Evolutionary conservation across 2,329 filamentous ascomycete genomes (phyloP), one percentile per base, ranked within the genome.

Genomic region (Daldinia sp.): DNA sequence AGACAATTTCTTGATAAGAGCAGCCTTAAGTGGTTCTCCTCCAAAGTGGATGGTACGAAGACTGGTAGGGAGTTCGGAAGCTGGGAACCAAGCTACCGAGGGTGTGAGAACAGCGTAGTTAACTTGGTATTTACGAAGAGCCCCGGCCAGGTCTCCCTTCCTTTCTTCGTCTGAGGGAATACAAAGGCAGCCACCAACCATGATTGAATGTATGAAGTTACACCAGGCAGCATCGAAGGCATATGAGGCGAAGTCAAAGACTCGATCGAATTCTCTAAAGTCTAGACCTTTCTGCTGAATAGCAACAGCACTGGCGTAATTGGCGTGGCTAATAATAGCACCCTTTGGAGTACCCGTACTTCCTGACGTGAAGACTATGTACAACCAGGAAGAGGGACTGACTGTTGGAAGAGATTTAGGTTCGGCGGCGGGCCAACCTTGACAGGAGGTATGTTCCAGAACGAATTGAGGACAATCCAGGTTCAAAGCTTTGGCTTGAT

Each of bases 331-430:
- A n/a, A 41, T 41, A 13, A 41, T 41, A 23, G 80, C 79, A 34
- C 82, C 81, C 72, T 83, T 83, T 4, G 81, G 81, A 25, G 74
- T 73, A 3, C 81, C 81, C 1, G 81, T 83, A 15, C 79, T 82
- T 17, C 81, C 81, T 11, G 81, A 83, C 25, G 81, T 83, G 68
- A 82, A 83, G 72, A 83, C 81, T 65, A 83, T 80, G 23, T 66
- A 67, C 23, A 41, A 19, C 37, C 37, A 41, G 37, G 37, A 41
- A 5, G 37, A 41, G 37, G 37, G 19, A 11, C 37, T 41, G 19
- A 41, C 37, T 23, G 37, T 41, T 23, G 37, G 37, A 10, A 41
- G 37, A 19, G 10, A 41, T 41, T 19, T 41, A 5, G 19, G 37
- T 13, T 41, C 17, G 23, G 37, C 37, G 4, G 10, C 6, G 5